These are phyloP conservation scores for Lachancea sp. DNA, from an alignment of 805 yeast genomes.

Conservation along the genomic window DNA sequence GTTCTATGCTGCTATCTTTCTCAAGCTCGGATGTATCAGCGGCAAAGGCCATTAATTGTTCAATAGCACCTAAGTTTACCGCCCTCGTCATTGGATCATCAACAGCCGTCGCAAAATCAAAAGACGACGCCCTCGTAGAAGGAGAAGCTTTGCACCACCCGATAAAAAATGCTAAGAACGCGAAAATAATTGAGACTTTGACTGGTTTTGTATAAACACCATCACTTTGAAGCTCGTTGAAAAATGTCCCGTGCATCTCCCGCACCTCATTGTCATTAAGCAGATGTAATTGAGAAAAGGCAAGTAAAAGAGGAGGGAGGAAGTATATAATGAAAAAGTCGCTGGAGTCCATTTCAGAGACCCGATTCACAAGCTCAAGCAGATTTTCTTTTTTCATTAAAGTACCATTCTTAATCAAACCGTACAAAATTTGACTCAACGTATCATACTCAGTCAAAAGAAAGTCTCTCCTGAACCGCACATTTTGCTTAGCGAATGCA, in stretches of 20 bases:
- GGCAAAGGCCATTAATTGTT: constrained; percentile 53
- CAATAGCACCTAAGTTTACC: constrained; percentile 63
- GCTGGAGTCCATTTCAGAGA: constrained; percentile 46
- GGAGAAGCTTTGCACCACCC: constrained; percentile 57
- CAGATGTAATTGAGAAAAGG: constrained; percentile 36
- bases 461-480: constrained; percentile 56
- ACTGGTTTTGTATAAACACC: constrained; percentile 42
- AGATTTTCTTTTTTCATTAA: constrained; percentile 34
- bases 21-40: constrained; percentile 47
- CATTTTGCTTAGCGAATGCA: constrained; percentile 40
- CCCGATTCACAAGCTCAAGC: constrained; percentile 38
- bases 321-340: constrained; percentile 61
- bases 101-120: constrained; percentile 50
- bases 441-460: constrained; percentile 63
- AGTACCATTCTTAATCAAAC: constrained; percentile 39
- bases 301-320: constrained; percentile 51
- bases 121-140: constrained; percentile 37
- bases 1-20: constrained; percentile 37
- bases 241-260: constrained; percentile 34
- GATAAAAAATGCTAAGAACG: constrained; percentile 53
- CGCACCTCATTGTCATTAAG: constrained; percentile 36
- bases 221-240: constrained; percentile 36
- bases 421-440: constrained; percentile 58
- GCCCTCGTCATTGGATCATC: constrained; percentile 53
- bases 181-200: constrained; percentile 42